These are phyloP conservation scores for Phialophora expanda DNA, from an alignment of 2,329 filamentous ascomycete species.

Conservation along the genomic window DNA sequence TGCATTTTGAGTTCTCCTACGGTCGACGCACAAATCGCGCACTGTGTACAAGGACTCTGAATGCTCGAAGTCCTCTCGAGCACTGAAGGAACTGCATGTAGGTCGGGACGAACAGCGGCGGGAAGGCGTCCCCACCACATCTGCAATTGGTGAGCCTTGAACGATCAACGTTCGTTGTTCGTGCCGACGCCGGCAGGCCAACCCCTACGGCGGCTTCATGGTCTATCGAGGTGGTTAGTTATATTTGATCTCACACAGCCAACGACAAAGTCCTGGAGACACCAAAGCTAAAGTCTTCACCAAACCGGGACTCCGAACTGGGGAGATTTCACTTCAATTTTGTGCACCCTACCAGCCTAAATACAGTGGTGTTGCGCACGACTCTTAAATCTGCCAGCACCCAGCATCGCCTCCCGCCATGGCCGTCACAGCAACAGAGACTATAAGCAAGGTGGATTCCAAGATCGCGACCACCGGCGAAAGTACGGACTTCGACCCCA, in stretches of 20 bases:
- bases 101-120: neutral
- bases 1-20: neutral
- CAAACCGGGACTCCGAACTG: too few species aligned
- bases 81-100: neutral
- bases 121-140: neutral
- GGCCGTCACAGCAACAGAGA: constrained; percentile 13
- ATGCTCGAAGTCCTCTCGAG: neutral
- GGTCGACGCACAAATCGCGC: neutral
- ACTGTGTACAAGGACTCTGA: neutral
- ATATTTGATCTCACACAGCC: neutral
- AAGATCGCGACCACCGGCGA: neutral
- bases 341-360: neutral
- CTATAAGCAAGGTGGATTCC: neutral
- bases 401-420: neutral
- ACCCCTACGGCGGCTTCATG: too few species aligned
- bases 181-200: neutral
- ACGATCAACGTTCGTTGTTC: neutral
- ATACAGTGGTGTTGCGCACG: neutral
- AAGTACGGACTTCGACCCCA: constrained; percentile 18
- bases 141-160: neutral
- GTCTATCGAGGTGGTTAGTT: neutral
- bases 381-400: neutral
- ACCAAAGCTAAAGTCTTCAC: too few species aligned
- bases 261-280: too few species aligned
- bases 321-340: neutral